A percentile compares a stretch with the other conserved stretches of the same genome.
These are phyloP conservation scores for Lepiota venenata DNA, from an alignment of 768 basidiomycete species.

Conservation along the genomic window DNA sequence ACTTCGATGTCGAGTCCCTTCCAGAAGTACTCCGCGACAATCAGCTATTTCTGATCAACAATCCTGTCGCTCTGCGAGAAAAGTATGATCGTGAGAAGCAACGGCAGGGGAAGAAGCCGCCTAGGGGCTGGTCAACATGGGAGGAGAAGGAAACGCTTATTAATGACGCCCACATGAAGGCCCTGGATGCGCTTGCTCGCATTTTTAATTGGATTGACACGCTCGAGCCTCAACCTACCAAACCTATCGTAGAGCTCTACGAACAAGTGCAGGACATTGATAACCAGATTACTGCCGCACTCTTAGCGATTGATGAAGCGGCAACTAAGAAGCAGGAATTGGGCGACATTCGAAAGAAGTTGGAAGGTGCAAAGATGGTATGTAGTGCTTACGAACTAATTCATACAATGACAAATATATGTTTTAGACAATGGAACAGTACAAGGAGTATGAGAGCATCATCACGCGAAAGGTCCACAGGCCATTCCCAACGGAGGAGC, in stretches of 20 bases:
- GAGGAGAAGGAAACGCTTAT: neutral
- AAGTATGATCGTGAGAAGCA: too few relatives aligned
- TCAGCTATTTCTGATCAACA: constrained; percentile 11
- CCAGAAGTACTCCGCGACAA: too few relatives aligned
- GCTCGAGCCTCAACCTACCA: constrained; percentile 14
- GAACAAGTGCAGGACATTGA: constrained; percentile 13
- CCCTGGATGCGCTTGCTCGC: constrained; percentile 7
- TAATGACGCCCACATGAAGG: constrained; percentile 3
- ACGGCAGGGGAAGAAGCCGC: too few relatives aligned
- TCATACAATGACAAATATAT: too few relatives aligned
- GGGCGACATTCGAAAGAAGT: neutral
- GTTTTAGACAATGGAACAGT: too few relatives aligned
- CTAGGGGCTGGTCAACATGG: too few relatives aligned
- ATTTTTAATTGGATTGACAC: constrained; percentile 16
- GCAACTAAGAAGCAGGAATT: constrained; percentile 12
- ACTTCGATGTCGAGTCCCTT: neutral
- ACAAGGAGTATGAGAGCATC: too few relatives aligned
- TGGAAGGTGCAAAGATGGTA: constrained; percentile 9
- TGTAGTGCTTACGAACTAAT: too few relatives aligned
- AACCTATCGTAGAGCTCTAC: constrained; percentile 11
- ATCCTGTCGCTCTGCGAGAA: constrained; percentile 8
- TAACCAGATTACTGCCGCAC: constrained; percentile 8
- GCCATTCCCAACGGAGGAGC: too few relatives aligned
- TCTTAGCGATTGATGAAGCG: constrained; percentile 13
- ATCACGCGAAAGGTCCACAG: too few relatives aligned